phyloP scores from a whole-genome alignment of 352 stramenopile genomes.

The Globisporangium nagaii region DNA sequence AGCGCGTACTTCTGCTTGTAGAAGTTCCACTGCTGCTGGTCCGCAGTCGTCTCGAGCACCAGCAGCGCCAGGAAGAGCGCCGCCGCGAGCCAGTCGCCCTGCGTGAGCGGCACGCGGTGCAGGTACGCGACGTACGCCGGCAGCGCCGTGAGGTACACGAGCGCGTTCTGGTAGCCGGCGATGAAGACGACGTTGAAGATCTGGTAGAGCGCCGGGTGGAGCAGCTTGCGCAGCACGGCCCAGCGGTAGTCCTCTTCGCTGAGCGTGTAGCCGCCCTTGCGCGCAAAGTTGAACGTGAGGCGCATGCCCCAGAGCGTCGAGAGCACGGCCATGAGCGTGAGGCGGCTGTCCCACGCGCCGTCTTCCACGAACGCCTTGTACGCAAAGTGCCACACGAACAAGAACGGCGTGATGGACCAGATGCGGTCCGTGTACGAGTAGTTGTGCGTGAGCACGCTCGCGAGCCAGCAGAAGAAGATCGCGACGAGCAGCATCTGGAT shows the following conservation, averaged over 20 bases:
- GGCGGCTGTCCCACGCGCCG: constrained; percentile 40
- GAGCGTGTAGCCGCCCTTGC: constrained; percentile 88
- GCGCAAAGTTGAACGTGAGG: constrained; percentile 90
- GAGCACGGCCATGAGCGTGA: constrained; percentile 76
- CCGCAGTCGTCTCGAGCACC: constrained; percentile 78
- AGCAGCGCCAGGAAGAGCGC: constrained; percentile 68
- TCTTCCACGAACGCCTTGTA: constrained; percentile 57
- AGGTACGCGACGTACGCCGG: constrained; percentile 68
- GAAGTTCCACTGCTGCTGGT: constrained; percentile 91
- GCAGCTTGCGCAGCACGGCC: constrained; percentile 68
- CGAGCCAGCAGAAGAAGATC: constrained; percentile 47
- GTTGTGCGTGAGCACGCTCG: constrained; percentile 77
- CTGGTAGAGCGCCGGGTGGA: constrained; percentile 83
- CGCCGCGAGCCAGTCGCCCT: constrained; percentile 56
- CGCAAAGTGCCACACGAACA: constrained; percentile 85
- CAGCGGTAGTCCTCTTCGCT: constrained; percentile 92
- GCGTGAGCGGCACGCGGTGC: constrained; percentile 47
- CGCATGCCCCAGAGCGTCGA: constrained; percentile 83
- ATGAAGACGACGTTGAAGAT: constrained; percentile 92
- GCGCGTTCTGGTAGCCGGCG: constrained; percentile 82
- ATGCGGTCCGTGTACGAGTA: constrained; percentile 91
- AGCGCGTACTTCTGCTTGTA: constrained; percentile 84
- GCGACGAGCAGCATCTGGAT: constrained; percentile 41
- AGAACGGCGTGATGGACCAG: constrained; percentile 85
- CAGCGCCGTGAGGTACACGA: constrained; percentile 75